These are phyloP conservation scores for Irpex lacteus DNA, from an alignment of 1,284 basidiomycete species.

Conservation along the genomic window DNA sequence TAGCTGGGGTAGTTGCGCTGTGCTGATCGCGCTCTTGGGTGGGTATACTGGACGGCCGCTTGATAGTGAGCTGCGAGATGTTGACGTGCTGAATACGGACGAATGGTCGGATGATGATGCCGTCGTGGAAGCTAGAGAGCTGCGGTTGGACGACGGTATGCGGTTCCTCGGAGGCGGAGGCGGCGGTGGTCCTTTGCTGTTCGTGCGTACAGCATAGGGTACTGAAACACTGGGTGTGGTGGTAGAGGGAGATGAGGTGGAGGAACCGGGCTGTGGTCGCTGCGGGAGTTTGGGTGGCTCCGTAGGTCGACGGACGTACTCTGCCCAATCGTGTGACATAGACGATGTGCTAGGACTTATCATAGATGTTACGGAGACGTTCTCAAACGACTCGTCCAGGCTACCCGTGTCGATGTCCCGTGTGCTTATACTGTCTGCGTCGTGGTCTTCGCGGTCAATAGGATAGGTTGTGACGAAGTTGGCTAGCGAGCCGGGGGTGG, in stretches of 20 bases:
- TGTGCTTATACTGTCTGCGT: slow-evolving; percentile 19
- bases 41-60: slow-evolving; percentile 24
- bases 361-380: slow-evolving; percentile 46
- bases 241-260: slow-evolving; percentile 19
- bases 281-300: slow-evolving; percentile 56
- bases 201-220: slow-evolving; percentile 12
- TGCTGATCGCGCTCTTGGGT: slow-evolving; percentile 21
- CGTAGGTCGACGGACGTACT: slow-evolving; percentile 26
- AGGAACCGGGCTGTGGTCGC: slow-evolving; percentile 34
- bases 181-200: slow-evolving; percentile 22
- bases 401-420: slow-evolving; percentile 48
- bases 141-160: slow-evolving; percentile 10
- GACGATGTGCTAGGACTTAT: slow-evolving; percentile 26
- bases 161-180: slow-evolving; percentile 17
- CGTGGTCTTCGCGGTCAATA: slow-evolving; percentile 37
- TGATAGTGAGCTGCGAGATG: slow-evolving; percentile 45
- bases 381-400: slow-evolving; percentile 69
- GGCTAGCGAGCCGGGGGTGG: slow-evolving; percentile 40
- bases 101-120: slow-evolving; percentile 12
- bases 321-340: slow-evolving; percentile 29
- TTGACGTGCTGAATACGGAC: slow-evolving; percentile 56
- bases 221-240: slow-evolving; percentile 17
- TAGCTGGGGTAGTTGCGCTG: slow-evolving; percentile 21
- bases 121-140: slow-evolving; percentile 12
- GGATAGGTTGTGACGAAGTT: slow-evolving; percentile 47